Percentiles rank a stretch among this genome's conserved stretches.
These are phyloP conservation scores for Chlorella sorokiniana DNA, from an alignment of 139 green algal genomes.

Conservation along the genomic window DNA sequence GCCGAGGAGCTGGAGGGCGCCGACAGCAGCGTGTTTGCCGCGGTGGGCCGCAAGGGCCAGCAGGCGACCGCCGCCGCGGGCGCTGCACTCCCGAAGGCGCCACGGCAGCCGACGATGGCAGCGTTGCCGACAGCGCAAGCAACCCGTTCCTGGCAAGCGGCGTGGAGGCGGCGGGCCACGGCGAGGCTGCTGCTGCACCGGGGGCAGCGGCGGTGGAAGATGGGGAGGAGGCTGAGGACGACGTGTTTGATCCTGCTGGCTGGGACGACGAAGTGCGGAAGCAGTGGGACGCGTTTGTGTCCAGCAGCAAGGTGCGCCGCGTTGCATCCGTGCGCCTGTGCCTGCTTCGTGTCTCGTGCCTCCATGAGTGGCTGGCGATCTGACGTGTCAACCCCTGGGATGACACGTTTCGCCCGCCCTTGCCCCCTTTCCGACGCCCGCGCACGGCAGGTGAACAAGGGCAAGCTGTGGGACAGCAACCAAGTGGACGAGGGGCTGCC, in stretches of 20 bases:
- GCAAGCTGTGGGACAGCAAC: conserved; percentile 34
- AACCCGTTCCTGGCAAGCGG: neutral
- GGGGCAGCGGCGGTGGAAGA: neutral
- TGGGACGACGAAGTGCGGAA: conserved; percentile 34
- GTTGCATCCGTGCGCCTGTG: neutral
- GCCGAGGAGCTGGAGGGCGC: conserved; percentile 31
- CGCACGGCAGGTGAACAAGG: conserved; percentile 26
- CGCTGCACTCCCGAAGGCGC: neutral
- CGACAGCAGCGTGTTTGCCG: neutral
- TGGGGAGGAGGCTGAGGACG: neutral
- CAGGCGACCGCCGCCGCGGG: neutral
- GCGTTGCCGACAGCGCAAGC: neutral
- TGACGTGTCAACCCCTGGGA: neutral
- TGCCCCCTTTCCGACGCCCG: too few species aligned
- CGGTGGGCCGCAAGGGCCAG: conserved; percentile 13
- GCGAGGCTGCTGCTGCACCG: neutral
- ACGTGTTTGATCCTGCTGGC: conserved; percentile 20
- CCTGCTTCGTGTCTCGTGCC: too few species aligned
- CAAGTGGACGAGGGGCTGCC: conserved; percentile 41
- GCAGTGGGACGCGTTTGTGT: conserved; percentile 42
- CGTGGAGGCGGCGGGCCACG: neutral
- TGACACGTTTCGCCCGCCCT: neutral
- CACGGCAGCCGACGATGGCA: neutral
- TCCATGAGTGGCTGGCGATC: neutral
- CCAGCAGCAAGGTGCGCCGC: conserved; percentile 27